Evolutionary conservation across 441 rosid genomes (phyloP).

Genomic region (Jatropha multifida): DNA sequence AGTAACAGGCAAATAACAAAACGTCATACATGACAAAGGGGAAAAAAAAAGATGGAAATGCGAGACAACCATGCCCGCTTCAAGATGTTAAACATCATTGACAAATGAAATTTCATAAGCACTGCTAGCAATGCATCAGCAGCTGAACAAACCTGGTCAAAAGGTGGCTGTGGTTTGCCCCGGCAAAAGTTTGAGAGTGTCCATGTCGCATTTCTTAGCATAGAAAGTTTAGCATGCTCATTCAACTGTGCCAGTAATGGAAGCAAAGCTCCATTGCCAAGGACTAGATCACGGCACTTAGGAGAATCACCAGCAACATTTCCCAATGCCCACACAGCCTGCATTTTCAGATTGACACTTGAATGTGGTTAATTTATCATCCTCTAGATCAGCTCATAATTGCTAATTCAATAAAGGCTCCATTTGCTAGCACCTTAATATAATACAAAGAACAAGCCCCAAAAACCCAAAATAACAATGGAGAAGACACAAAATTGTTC

Average conservation of each 20-base stretch:
- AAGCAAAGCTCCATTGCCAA: constrained; percentile 60
- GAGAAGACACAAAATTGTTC: not conserved
- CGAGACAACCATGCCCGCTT: not conserved
- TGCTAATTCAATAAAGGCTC: not conserved
- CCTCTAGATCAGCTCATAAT: not conserved
- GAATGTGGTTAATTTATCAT: not conserved
- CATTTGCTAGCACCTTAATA: not conserved
- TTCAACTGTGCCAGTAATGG: constrained; percentile 69
- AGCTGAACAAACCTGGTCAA: constrained; percentile 63
- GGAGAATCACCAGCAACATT: constrained; percentile 97
- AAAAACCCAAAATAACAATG: not conserved
- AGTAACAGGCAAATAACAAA: constrained; percentile 2
- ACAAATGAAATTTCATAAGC: not conserved
- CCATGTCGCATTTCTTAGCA: constrained; percentile 97
- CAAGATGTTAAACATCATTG: not conserved
- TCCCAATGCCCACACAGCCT: constrained; percentile 97
- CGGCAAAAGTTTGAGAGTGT: constrained; percentile 88
- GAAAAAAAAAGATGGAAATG: not conserved
- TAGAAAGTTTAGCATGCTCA: constrained; percentile 79
- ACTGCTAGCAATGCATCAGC: not conserved
- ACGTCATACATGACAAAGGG: not conserved
- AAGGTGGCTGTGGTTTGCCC: constrained; percentile 89
- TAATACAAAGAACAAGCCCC: not conserved
- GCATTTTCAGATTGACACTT: not conserved
- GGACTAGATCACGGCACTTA: constrained; percentile 85